Evolutionary conservation across 306 rosid genomes (phyloP), one percentile per base, ranked within the genome.

Genomic region (Astragalus membranaceus): DNA sequence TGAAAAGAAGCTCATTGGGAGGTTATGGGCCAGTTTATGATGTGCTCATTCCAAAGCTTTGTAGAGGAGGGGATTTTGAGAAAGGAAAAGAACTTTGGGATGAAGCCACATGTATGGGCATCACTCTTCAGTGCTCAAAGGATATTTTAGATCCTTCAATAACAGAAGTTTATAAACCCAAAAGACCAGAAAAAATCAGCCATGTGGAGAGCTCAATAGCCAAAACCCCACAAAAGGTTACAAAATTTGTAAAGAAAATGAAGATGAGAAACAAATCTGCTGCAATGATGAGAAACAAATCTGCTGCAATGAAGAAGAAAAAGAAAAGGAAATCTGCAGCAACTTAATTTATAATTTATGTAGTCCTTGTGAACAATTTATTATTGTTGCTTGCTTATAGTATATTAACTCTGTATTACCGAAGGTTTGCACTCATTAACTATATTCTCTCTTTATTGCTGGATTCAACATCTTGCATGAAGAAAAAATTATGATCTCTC

Each of bases 1-100:
- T 88, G 98, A 92, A 89, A 78, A 79, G 64, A 65, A 81, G 87
- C 63, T 75, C 77, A n/a, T n/a, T 86, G 70, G 92, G 91, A 26
- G 92, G 88, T 67, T 81, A 88, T 64, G 88, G 95, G 41, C 96
- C 91, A 2, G 86, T 92, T 80, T 92, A 92, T 83, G 95, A 89
- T 73, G 87, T 88, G 59, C 88, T 92, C 48, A 92, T 92, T 62
- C 90, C 95, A 44, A 92, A 89, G 78, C 80, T 89, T 32, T 88
- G 89, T 54, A 78, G 78, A 64, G 92, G 86, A 75, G 95, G 98
- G 52, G 84, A 77, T 67, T 88, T 87, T 71, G 91, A 77, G 46
- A 89, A 81, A 79, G 98, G 95, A 15, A 86, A 77, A 70, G 83
- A 88, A 69, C 92, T 88, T 14, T 92, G 96, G 96, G 83, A 88